Percentiles rank a stretch among this genome's conserved stretches.
phyloP scores from a whole-genome alignment of 2,329 filamentous ascomycete species.

The Neofusicoccum laricinum region DNA sequence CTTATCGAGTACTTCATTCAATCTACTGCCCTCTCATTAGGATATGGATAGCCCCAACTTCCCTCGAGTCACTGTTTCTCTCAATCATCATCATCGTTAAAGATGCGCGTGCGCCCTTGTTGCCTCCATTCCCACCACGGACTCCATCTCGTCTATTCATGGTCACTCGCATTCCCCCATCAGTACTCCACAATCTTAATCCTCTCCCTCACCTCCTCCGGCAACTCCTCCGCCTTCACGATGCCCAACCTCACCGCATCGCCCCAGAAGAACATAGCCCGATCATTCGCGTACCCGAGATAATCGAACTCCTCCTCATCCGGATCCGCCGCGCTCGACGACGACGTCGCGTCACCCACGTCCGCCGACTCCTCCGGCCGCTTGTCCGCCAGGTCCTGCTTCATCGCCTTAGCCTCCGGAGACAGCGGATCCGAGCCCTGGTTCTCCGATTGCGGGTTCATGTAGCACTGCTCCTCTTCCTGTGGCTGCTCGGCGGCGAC shows the following conservation, averaged over 20 bases:
- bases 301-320: constrained; percentile 84
- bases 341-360: constrained; percentile 32
- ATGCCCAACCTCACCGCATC: constrained; percentile 79
- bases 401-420: constrained; percentile 16
- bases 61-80: no score
- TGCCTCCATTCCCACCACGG: no score
- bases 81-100: no score
- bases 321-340: constrained; percentile 21
- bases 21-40: no score
- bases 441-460: background rate
- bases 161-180: background rate
- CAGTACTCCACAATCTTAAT: constrained; percentile 64
- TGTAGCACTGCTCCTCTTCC: constrained; percentile 19
- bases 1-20: no score
- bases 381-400: constrained; percentile 25
- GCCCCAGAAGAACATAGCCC: constrained; percentile 92
- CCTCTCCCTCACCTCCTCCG: constrained; percentile 59
- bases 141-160: no score
- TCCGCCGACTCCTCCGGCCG: constrained; percentile 24
- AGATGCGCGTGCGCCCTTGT: no score
- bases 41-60: no score
- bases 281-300: constrained; percentile 82
- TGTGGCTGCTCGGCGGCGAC: constrained; percentile 22
- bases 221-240: constrained; percentile 71
- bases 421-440: constrained; percentile 19